phyloP scores from a whole-genome alignment of 1,139 yeast genomes.

The Torulaspora pretoriensis region DNA sequence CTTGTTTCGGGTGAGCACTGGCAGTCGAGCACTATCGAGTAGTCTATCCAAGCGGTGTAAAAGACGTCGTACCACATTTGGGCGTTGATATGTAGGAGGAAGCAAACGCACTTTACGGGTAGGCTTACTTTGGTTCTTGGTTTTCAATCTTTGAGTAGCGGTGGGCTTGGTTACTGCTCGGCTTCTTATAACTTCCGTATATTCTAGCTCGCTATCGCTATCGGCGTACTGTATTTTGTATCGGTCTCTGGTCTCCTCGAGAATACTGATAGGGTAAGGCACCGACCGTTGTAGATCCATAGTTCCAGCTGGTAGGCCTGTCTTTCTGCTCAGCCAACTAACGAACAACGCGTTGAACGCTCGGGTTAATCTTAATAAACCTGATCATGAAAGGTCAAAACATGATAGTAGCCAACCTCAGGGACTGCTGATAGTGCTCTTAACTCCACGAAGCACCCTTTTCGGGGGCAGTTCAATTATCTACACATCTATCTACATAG shows the following conservation, averaged over 20 bases:
- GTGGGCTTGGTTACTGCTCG: background rate
- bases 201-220: constrained; percentile 2
- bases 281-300: background rate
- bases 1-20: constrained; percentile 6
- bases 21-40: constrained; percentile 5
- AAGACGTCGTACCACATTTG: constrained; percentile 1
- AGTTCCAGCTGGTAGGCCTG: background rate
- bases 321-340: background rate
- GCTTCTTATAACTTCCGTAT: constrained; percentile 5
- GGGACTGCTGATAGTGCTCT: too few species aligned
- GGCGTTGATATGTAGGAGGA: background rate
- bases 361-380: too few species aligned
- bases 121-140: background rate
- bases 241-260: background rate
- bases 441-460: too few species aligned
- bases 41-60: constrained; percentile 1
- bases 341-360: background rate
- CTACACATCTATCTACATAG: too few species aligned
- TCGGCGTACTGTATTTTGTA: background rate
- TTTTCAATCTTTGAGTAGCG: background rate
- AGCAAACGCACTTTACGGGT: background rate
- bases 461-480: too few species aligned
- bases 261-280: constrained; percentile 4
- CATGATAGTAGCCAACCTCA: too few species aligned
- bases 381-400: too few species aligned